Base-by-base conservation (phyloP, 306 rosid genomes). In the Myrica gale region DNA sequence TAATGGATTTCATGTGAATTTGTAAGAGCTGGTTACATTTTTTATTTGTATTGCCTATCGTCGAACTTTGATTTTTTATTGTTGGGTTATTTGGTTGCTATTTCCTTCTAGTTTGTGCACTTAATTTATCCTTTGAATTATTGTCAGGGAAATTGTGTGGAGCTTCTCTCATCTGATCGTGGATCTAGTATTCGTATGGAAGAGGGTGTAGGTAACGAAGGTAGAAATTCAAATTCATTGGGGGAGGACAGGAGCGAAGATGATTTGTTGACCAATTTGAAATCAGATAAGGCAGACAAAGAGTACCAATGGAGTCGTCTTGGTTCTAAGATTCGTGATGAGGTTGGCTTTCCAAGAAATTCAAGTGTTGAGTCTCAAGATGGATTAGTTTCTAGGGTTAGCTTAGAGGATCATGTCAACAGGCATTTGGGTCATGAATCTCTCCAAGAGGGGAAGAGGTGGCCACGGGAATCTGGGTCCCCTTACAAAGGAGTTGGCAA, bases 11-110 rank as follows among this genome's bases (percentile, higher is more conserved):
- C 94, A 80, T 84, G 92, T 92, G 80, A 66, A 90, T 96, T 92
- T 89, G 99, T 92, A 96, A 96, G 99, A 92, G 90, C 93, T 90
- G 86, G 98, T 87, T 92, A 87, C 63, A 84, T 68, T 90, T 69
- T 74, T 74, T 79, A 60, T 41, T 74, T 77, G 37, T 80, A 58
- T 79, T 84, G 84, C 80, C 53, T 63, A 60, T 73, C 48, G 81
- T 76, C 53, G 68, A 71, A 78, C 39, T 58, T 68, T 71, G 54
- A 42, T 8, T 52, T 58, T 62, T 57, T 52, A 19, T 62, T n/a
- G 58, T 11, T 3, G 32, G 63, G 48, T 48, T 73, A 11, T 46
- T 20, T 47, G 56, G 23, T 6, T 69, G 41, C 51, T 68, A 44
- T 60, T 54, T 13, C 2, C 55, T 74, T 65, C 73, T 68, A 58